Base-by-base conservation (phyloP, 164 flowering plant species). In the Paratinospora sagittata region DNA sequence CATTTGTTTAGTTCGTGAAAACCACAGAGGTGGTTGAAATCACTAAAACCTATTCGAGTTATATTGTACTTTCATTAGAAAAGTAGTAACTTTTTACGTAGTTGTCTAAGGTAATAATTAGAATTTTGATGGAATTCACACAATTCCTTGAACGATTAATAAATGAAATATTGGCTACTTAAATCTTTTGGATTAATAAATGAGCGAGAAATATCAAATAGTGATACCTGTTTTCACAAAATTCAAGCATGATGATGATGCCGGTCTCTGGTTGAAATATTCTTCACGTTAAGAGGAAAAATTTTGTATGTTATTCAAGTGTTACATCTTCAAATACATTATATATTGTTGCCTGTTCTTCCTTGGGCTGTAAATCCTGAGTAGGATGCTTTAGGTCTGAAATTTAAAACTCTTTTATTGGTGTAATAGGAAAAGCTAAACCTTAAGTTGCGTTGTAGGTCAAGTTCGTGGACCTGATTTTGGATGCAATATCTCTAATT, bases 401-500 rank as follows among this genome's bases (percentile, higher is more conserved):
- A n/a, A 21, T 64, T 27, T 37, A 14, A 14, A 11, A 33, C 11
- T 33, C 67, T 64, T 14, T 33, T 12, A 30, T 30, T 17, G 36
- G 10, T 27, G 3, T 64, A 34, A 64, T 52, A 13, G 37, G 41
- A 13, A 23, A 34, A 70, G 36, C 64, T 52, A 52, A 36, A 24
- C 27, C 23, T 67, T 39, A 7, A 66, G 21, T 27, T 10, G 8
- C 61, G 67, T 21, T 47, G 76, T 85, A 87, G 89, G 82, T 37
- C 76, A 75, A 67, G 63, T 65, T 43, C 34, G 57, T 39, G 73
- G 30, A 57, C 64, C 43, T 60, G 78, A 71, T 66, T 66, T 47
- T 72, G 73, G 65, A 10, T 17, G 63, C 65, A 58, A 71, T 66
- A 74, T 73, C 55, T 70, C 85, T 3, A 81, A 78, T 77, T 82